Evolutionary conservation across 1,139 yeast genomes (phyloP).

Genomic region (Geotrichum europaeum): DNA sequence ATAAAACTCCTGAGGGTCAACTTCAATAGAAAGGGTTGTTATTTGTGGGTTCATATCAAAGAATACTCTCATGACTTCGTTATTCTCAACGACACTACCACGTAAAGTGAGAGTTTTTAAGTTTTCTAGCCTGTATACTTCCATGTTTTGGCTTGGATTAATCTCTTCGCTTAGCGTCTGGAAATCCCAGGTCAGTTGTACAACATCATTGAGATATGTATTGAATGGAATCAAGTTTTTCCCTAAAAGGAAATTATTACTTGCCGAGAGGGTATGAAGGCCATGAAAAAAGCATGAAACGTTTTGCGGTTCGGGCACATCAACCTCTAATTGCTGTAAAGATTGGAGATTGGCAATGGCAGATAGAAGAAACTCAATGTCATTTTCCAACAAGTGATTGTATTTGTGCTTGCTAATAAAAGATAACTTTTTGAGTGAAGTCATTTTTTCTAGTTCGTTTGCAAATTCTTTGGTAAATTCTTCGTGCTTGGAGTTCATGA

Average conservation of each 20-base stretch:
- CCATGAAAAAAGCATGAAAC: background rate
- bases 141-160: background rate
- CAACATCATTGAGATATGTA: background rate
- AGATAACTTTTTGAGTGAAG: background rate
- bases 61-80: background rate
- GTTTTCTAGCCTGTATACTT: background rate
- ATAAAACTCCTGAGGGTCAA: background rate
- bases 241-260: background rate
- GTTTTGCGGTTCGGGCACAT: background rate
- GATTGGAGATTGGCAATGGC: background rate
- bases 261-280: background rate
- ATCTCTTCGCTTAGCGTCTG: background rate
- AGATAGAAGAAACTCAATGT: background rate
- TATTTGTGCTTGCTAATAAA: background rate
- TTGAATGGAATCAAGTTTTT: background rate
- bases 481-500: background rate
- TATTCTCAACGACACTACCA: background rate
- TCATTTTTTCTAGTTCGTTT: background rate
- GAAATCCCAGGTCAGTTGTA: background rate
- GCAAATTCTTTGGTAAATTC: background rate
- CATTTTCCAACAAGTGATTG: background rate
- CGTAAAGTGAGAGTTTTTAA: background rate
- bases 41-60: background rate
- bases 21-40: background rate
- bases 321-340: background rate